Evolutionary conservation across 495 filamentous ascomycete genomes (phyloP), one percentile per base, ranked within the genome.

Genomic region (Penicillium coffeae): DNA sequence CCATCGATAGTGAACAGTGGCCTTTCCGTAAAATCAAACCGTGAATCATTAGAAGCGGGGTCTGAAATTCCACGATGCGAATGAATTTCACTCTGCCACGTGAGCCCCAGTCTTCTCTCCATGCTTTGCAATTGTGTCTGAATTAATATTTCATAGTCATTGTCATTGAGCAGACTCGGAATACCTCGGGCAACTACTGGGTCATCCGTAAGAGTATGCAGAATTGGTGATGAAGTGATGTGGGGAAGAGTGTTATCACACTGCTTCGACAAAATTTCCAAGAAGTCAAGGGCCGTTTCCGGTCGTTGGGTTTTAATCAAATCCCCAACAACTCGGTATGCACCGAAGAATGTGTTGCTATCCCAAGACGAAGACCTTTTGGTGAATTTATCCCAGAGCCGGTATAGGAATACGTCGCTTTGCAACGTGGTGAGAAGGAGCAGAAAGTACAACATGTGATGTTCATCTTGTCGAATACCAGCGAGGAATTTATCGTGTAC

Each of bases 31-130:
- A 63, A 63, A 12, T 48, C 41, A 35, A 37, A 21, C 42, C 45
- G 42, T 15, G 59, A 55, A 0, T 16, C 47, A 13, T 56, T 25
- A 25, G 58, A 48, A 33, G 45, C 22, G 39, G 70, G 65, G 7
- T 22, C 18, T 10, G 44, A 48, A 9, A 25, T 38, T 2, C 49
- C 35, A 18, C 22, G 7, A 7, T 53, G 14, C 54, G 50, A 59
- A 19, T 43, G 42, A 12, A 16, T 10, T 4, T 22, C 36, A 4
- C 35, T 14, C 44, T 54, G 32, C 66, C 69, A 70, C 27, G 20
- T 47, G 8, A 70, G 44, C 12, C 66, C 69, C 9, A 69, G 46
- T 38, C 61, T 55, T n/a, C 38, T 40, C 33, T 71, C 67, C 48
- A 72, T 57, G 19, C 55, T 16, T 5, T 36, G 2, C n/a, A 68